Evolutionary conservation across 495 filamentous ascomycete species (phyloP).

Genomic region (Talaromyces liani): DNA sequence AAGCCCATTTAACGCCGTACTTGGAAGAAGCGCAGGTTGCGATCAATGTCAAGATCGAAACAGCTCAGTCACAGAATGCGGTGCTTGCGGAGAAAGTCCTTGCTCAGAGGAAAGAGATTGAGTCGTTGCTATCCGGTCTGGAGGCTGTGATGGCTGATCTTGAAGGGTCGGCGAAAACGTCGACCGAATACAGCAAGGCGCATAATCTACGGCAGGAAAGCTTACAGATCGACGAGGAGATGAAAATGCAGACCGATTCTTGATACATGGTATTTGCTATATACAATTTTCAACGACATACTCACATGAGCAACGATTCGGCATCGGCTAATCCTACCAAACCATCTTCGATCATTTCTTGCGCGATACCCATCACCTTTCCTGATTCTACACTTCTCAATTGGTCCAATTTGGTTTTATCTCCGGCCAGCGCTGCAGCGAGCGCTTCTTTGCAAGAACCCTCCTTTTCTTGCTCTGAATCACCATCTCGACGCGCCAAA

Average conservation of each 20-base stretch:
- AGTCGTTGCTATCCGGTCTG: constrained; percentile 53
- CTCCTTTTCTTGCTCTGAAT: constrained; percentile 37
- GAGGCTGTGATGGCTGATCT: constrained; percentile 64
- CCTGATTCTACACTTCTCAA: constrained; percentile 24
- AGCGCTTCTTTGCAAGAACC: constrained; percentile 38
- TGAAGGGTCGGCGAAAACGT: constrained; percentile 51
- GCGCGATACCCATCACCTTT: constrained; percentile 27
- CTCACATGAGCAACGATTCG: constrained; percentile 30
- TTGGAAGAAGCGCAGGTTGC: constrained; percentile 51
- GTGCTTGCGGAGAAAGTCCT: constrained; percentile 53
- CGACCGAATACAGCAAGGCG: constrained; percentile 31
- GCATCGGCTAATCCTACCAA: constrained; percentile 30
- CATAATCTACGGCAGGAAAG: constrained; percentile 35
- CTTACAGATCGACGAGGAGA: constrained; percentile 35
- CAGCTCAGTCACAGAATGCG: constrained; percentile 56
- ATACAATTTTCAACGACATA: constrained; percentile 6
- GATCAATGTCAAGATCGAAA: constrained; percentile 54
- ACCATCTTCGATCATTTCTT: constrained; percentile 46
- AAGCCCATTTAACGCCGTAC: constrained; percentile 64
- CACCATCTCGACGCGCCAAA: constrained; percentile 35
- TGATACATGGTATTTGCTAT: constrained; percentile 11
- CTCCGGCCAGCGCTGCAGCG: constrained; percentile 34
- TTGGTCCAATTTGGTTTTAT: constrained; percentile 31
- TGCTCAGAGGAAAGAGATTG: constrained; percentile 67
- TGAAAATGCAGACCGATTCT: constrained; percentile 22